phyloP scores from a whole-genome alignment of 2,329 filamentous ascomycete genomes.

The Ploettnerulaceae sp. region DNA sequence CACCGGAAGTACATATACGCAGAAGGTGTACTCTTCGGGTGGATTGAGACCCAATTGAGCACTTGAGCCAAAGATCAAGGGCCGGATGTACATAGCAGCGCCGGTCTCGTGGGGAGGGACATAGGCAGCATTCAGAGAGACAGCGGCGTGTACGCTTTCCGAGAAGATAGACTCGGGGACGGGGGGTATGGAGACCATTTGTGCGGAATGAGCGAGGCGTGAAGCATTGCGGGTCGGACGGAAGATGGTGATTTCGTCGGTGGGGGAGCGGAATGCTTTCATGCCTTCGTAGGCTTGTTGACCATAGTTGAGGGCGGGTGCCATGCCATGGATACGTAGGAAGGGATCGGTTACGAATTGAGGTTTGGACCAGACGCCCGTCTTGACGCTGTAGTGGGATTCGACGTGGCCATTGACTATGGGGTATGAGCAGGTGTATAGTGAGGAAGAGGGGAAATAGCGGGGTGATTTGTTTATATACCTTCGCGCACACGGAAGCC shows the following conservation, averaged over 20 bases:
- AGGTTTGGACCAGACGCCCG: slow-evolving; percentile 71
- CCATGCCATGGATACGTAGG: slow-evolving; percentile 90
- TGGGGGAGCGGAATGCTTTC: slow-evolving; percentile 84
- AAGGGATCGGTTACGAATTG: slow-evolving; percentile 77
- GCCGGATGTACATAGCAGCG: slow-evolving; percentile 88
- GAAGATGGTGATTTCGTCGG: slow-evolving; percentile 75
- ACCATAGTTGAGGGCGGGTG: slow-evolving; percentile 91
- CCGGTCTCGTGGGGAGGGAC: slow-evolving; percentile 87
- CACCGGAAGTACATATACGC: slow-evolving; percentile 84
- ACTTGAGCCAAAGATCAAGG: slow-evolving; percentile 79
- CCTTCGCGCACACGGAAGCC: slow-evolving; percentile 91
- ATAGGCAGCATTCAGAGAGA: slow-evolving; percentile 81
- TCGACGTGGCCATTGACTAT: slow-evolving; percentile 94
- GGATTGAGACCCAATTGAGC: slow-evolving; percentile 83
- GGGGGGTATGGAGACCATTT: slow-evolving; percentile 75
- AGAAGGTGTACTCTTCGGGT: slow-evolving; percentile 88
- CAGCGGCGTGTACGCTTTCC: slow-evolving; percentile 71
- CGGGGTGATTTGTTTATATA: slow-evolving; percentile 37
- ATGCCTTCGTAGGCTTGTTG: slow-evolving; percentile 98
- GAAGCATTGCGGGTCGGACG: slow-evolving; percentile 78
- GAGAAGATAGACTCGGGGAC: slow-evolving; percentile 75
- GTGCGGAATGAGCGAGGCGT: slow-evolving; percentile 79
- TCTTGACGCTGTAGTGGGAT: slow-evolving; percentile 71
- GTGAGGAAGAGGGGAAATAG: slow-evolving; percentile 1
- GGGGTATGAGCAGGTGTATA: neutral